Base-by-base conservation (phyloP, 1,284 basidiomycete species). In the Ceratobasidium sp. region DNA sequence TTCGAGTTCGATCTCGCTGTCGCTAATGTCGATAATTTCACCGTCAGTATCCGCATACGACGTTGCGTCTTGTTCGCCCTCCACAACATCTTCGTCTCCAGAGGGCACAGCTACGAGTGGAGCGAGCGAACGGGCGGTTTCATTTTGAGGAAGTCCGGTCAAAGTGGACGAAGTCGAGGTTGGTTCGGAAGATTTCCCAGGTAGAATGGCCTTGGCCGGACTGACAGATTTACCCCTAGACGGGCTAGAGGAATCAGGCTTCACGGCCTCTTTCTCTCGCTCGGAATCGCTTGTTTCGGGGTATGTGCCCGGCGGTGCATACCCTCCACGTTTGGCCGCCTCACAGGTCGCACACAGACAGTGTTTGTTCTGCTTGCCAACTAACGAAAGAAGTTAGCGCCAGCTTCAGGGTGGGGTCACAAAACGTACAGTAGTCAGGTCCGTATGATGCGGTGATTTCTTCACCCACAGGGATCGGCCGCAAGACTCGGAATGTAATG, bases 261-360 rank as follows among this genome's bases (percentile, higher is more conserved):
- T 70, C 23, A 70, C 43, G 38, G 47, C 57, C 35, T 70, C 66
- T 44, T 70, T 70, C 28, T 70, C 66, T 21, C 66, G 66, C 54
- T 70, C 66, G 30, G 66, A 70, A 44, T 70, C 66, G 41, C 66
- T 70, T n/a, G 66, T 70, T 58, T 74, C 73, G 38, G 72, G 67
- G 59, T 74, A 86, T 16, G 80, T 81, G 52, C 84, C 82, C 73
- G 85, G 86, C 67, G 86, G 88, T 14, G 87, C 86, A 78, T 93
- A 94, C 41, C 91, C 93, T 32, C 94, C 94, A 54, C 85, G 83
- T 11, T 88, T 88, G 47, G 84, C 87, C 81, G 86, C 87, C 82
- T 96, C 94, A 83, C 95, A 97, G 1, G 92, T 95, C 80, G 92
- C 90, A 79, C 95, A 97, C 52, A 97, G 86, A 81, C 95, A 97